Evolutionary conservation across 2,329 filamentous ascomycete species (phyloP).

Genomic region (Talaromyces rugulosus): DNA sequence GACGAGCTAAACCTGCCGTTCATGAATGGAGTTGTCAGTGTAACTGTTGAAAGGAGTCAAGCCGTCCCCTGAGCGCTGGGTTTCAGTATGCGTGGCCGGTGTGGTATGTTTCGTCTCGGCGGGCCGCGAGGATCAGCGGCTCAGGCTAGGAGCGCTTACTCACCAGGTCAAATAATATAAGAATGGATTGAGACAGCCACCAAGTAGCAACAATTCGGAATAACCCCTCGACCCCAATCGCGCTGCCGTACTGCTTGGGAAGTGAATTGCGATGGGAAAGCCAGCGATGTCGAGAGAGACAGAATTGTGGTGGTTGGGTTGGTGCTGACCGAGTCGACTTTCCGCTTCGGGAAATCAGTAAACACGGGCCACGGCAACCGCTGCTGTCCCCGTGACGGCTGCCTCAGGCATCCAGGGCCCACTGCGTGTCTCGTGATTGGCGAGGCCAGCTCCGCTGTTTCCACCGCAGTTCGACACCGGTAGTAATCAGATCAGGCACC

Average conservation of each 20-base stretch:
- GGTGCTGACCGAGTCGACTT: constrained; percentile 14
- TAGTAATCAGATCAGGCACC: no score
- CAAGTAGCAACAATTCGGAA: neutral
- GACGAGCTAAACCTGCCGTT: neutral
- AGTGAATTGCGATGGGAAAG: neutral
- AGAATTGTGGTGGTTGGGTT: neutral
- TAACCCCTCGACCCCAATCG: neutral
- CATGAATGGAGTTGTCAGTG: neutral
- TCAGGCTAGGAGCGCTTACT: constrained; percentile 8
- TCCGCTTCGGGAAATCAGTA: constrained; percentile 35
- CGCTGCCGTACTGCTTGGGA: neutral
- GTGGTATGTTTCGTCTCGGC: constrained; percentile 5
- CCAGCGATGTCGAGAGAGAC: neutral
- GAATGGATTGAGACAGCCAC: neutral
- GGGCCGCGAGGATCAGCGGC: constrained; percentile 11
- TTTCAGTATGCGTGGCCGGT: neutral
- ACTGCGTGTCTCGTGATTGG: neutral
- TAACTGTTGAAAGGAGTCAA: neutral
- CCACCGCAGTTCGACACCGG: neutral
- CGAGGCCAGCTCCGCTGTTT: neutral
- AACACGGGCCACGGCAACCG: constrained; percentile 28
- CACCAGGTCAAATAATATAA: neutral
- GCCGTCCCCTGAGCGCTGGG: neutral
- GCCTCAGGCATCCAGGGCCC: constrained; percentile 9
- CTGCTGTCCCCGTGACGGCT: constrained; percentile 2